A percentile compares a stretch with the other conserved stretches of the same genome.
Evolutionary conservation across 352 stramenopile species (phyloP).

Genomic region (Thalassiosira hispida): DNA sequence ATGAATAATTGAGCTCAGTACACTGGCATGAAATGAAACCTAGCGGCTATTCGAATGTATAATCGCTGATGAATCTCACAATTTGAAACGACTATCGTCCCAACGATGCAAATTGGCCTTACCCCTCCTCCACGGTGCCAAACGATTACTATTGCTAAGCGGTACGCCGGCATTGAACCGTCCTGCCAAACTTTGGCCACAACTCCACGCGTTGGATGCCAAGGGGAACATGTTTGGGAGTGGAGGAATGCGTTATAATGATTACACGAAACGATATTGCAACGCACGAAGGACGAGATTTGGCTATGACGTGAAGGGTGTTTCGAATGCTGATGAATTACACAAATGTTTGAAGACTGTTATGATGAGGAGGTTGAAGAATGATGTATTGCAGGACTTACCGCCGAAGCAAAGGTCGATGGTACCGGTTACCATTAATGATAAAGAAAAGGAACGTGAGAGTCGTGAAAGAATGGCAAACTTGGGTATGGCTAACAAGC

Average conservation of each 20-base stretch:
- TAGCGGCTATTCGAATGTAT: slow-evolving; percentile 81
- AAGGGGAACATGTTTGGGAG: slow-evolving; percentile 61
- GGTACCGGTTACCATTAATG: slow-evolving; percentile 65
- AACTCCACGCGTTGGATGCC: slow-evolving; percentile 71
- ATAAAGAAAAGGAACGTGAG: slow-evolving; percentile 56
- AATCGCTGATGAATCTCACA: slow-evolving; percentile 85
- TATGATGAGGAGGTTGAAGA: slow-evolving; percentile 86
- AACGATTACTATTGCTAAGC: slow-evolving; percentile 78
- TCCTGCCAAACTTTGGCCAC: slow-evolving; percentile 84
- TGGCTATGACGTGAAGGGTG: slow-evolving; percentile 80
- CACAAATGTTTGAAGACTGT: slow-evolving; percentile 66
- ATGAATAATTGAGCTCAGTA: too few species aligned
- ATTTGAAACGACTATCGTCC: slow-evolving; percentile 77
- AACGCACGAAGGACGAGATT: slow-evolving; percentile 70
- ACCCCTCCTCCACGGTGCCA: slow-evolving; percentile 65
- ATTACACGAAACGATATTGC: slow-evolving; percentile 82
- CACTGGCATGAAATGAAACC: too few species aligned
- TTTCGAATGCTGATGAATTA: slow-evolving; percentile 77
- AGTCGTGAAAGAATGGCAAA: slow-evolving; percentile 58
- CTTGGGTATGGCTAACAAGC: slow-evolving; percentile 53
- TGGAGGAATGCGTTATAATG: slow-evolving; percentile 51
- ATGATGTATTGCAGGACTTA: slow-evolving; percentile 82
- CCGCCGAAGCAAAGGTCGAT: slow-evolving; percentile 81
- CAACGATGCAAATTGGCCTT: slow-evolving; percentile 78
- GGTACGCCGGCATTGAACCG: slow-evolving; percentile 84